A percentile compares a stretch with the other conserved stretches of the same genome.
Evolutionary conservation across 2,329 filamentous ascomycete species (phyloP).

Genomic region (Apiospora phragmitis): DNA sequence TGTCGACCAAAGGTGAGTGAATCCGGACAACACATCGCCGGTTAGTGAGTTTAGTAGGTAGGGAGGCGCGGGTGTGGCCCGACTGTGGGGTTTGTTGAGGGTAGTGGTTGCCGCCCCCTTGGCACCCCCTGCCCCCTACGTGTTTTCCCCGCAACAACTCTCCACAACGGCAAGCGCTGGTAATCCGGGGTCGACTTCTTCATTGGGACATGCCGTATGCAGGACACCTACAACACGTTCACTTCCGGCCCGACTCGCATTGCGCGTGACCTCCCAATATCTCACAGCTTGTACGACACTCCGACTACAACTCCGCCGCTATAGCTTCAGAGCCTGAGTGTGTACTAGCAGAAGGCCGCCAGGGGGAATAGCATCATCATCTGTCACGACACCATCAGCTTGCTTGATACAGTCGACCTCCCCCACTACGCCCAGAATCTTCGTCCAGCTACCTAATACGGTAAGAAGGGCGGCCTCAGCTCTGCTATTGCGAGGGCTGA

Average conservation of each 20-base stretch:
- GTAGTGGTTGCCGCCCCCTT: neutral
- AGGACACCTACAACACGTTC: conserved; percentile 3
- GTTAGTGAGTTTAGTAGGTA: neutral
- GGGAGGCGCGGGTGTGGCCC: neutral
- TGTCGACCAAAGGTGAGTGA: neutral
- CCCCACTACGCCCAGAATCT: neutral
- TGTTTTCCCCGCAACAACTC: conserved; percentile 8
- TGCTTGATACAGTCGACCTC: neutral
- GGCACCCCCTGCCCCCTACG: neutral
- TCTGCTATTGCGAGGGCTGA: neutral
- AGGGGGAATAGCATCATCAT: neutral
- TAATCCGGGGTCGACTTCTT: neutral
- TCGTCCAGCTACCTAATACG: neutral
- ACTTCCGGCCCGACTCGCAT: neutral
- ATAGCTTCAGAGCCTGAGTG: neutral
- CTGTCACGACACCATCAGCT: neutral
- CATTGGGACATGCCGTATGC: neutral
- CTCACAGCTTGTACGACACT: neutral
- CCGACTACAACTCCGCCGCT: conserved; percentile 8
- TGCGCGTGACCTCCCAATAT: neutral
- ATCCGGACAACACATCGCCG: neutral
- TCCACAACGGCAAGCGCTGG: neutral
- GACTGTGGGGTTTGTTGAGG: neutral
- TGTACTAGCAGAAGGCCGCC: neutral
- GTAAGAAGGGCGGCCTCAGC: neutral